Conservation (phyloP, 2,329 filamentous ascomycete genomes). For the Penicillium vulpinum region DNA sequence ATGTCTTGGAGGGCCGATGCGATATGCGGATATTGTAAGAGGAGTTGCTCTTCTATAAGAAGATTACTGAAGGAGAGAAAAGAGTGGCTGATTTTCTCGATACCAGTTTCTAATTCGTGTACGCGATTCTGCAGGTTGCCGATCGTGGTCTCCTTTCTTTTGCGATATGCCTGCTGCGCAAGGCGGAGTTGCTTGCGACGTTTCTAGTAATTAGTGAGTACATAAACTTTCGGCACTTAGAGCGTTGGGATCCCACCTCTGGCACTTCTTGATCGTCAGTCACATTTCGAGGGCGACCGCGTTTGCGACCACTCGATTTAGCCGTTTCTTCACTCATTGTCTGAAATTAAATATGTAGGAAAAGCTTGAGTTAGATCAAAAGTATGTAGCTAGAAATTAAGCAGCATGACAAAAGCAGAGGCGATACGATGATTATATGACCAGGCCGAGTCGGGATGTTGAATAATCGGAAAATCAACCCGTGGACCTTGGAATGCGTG, state of each 20-base stretch:
- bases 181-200: slow-evolving; percentile 29
- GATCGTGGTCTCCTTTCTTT: slow-evolving; percentile 29
- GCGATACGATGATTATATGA: background rate
- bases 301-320: slow-evolving; percentile 22
- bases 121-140: slow-evolving; percentile 25
- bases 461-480: slow-evolving; percentile 4
- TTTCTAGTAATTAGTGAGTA: slow-evolving; percentile 16
- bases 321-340: slow-evolving; percentile 2
- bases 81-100: slow-evolving; percentile 27
- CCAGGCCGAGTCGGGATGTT: background rate
- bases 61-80: slow-evolving; percentile 30
- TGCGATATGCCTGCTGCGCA: slow-evolving; percentile 29
- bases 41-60: slow-evolving; percentile 20
- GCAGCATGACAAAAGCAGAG: background rate
- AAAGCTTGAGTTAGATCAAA: background rate
- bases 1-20: slow-evolving; percentile 24
- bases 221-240: slow-evolving; percentile 6
- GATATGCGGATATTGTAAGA: slow-evolving; percentile 18
- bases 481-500: no score
- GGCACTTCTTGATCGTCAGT: slow-evolving; percentile 23
- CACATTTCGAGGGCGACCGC: slow-evolving; percentile 25
- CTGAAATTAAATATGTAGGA: background rate
- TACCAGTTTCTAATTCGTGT: slow-evolving; percentile 24
- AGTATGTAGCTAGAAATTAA: background rate
- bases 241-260: slow-evolving; percentile 18